Conservation (phyloP, 345 rosid genomes). For the Populus euphratica region DNA sequence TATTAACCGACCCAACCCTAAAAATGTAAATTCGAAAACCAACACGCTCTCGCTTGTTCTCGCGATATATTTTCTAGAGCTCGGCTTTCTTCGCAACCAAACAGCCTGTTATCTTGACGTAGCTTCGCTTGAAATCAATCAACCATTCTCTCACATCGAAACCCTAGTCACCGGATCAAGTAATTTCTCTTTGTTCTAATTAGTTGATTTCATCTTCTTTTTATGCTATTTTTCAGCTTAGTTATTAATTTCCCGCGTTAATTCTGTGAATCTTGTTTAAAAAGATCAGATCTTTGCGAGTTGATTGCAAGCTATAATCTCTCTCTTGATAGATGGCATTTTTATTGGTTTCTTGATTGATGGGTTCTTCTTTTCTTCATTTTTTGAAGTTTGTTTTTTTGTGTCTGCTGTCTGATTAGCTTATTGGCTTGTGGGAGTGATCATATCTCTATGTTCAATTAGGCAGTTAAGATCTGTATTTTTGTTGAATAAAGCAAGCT, state of each 20-base stretch:
- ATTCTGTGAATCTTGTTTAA: neutral
- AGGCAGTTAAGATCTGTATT: neutral
- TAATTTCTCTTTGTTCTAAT: neutral
- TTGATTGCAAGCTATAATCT: neutral
- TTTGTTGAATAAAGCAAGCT: neutral
- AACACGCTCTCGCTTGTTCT: neutral
- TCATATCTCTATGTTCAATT: neutral
- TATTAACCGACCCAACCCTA: neutral
- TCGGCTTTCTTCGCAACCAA: neutral
- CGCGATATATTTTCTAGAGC: too few species aligned
- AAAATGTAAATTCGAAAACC: neutral
- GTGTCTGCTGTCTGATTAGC: neutral
- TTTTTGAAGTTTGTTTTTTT: neutral
- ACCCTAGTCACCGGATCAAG: conserved; percentile 40
- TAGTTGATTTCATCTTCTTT: neutral
- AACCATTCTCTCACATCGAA: neutral
- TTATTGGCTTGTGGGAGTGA: neutral
- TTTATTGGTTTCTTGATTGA: neutral
- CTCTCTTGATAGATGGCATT: neutral
- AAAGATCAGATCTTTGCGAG: neutral
- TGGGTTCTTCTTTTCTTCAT: neutral
- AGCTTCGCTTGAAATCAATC: conserved; percentile 11
- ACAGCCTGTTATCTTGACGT: conserved; percentile 3
- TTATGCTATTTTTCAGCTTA: neutral
- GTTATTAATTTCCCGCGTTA: neutral